A percentile compares a stretch with the other conserved stretches of the same genome.
phyloP scores from a whole-genome alignment of 169 alveolate genomes.

The Babesia ovis region DNA sequence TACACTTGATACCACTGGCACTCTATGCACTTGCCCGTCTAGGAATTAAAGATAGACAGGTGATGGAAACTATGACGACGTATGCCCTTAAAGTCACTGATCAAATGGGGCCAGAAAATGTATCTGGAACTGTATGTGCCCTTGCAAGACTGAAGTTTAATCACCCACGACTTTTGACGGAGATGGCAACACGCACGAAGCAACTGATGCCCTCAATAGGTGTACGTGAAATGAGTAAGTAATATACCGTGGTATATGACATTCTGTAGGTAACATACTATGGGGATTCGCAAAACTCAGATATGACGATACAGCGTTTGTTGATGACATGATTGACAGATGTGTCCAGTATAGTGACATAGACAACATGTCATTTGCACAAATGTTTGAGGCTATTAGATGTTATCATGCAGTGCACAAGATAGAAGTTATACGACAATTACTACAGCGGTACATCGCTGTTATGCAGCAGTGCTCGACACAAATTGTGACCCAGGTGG shows the following conservation, averaged over 20 bases:
- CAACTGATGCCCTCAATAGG: conserved; percentile 19
- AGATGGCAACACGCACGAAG: conserved; percentile 30
- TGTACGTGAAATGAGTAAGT: conserved; percentile 61
- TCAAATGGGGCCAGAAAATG: conserved; percentile 39
- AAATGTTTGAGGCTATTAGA: conserved; percentile 50
- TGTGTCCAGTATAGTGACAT: conserved; percentile 24
- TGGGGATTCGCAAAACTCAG: conserved; percentile 62
- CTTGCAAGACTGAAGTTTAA: conserved; percentile 53
- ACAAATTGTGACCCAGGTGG: conserved; percentile 60
- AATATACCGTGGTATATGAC: not conserved
- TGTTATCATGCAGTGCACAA: conserved; percentile 31
- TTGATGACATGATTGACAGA: conserved; percentile 27
- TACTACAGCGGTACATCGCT: conserved; percentile 25
- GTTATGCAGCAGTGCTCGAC: conserved; percentile 49
- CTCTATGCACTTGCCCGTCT: conserved; percentile 54
- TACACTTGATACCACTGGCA: conserved; percentile 64
- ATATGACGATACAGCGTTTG: conserved; percentile 25
- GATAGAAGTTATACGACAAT: conserved; percentile 14
- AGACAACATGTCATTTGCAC: conserved; percentile 61
- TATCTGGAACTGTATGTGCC: conserved; percentile 44
- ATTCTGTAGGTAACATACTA: conserved; percentile 48
- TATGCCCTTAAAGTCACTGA: conserved; percentile 23
- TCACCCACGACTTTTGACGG: conserved; percentile 23
- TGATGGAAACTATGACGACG: conserved; percentile 14
- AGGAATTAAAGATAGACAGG: conserved; percentile 1